Base-by-base conservation (phyloP, 495 filamentous ascomycete species). In the Talaromyces trachyspermus region DNA sequence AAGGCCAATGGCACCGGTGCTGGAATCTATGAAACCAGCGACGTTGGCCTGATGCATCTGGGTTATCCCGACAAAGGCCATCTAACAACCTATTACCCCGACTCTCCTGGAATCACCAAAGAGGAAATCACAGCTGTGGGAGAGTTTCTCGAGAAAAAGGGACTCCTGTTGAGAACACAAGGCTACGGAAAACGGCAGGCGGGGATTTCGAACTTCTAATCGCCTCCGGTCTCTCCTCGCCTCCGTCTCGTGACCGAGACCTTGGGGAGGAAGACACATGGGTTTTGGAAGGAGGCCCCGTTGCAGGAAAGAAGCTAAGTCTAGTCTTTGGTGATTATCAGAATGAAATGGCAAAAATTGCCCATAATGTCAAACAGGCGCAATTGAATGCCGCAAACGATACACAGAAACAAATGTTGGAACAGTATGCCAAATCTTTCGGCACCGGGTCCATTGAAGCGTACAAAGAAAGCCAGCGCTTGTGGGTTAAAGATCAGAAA, bases 401-500 rank as follows among this genome's bases (percentile, higher is more conserved):
- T 12, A 88, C 74, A n/a, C 85, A 98, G 65, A 76, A 79, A 61
- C 74, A 76, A 22, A 96, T 97, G 90, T 75, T 87, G 55, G 70
- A 78, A 22, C 78, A 87, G 14, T 98, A 97, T 59, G 80, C 80
- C 33, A 82, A 84, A 41, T 90, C 89, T 0, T 98, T 96, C 56
- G 76, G 82, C 14, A 77, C 83, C 37, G 92, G 92, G 14, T 95
- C 88, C 11, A 77, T 95, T 20, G 70, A 86, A 42, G 85, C 87
- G 23, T 95, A 89, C 74, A 95, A 94, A 70, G 85, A 95, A 55
- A 83, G 80, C 53, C 92, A 98, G 62, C 75, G 89, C 41, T 80
- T 81, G 53, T 98, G 92, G 92, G 90, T 98, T 36, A 80, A 85
- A 43, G 90, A 98, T 53, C 86, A 90, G 49, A 84, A 88, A 12